Base-by-base conservation (phyloP, 768 basidiomycete genomes). In the Brasilioporus rufonigricans region DNA sequence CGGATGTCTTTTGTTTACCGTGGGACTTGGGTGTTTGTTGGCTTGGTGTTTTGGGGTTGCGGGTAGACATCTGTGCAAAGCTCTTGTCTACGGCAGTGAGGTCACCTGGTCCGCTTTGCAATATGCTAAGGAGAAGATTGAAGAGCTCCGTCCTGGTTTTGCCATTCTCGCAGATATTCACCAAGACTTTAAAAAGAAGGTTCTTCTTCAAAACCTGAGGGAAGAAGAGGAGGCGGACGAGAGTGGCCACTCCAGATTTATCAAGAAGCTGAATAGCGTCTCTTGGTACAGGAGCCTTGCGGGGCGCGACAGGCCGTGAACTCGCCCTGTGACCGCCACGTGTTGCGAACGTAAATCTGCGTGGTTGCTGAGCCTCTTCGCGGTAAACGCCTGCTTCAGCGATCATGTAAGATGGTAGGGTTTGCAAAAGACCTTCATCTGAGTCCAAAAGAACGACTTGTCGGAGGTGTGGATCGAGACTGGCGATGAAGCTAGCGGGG, bases 21-120 rank as follows among this genome's bases (percentile, higher is more conserved):
- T 83, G 75, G 6, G 80, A 73, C 40, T 77, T 77, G 19, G 77
- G 74, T 1, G 73, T 73, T 46, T 68, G 67, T 47, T 65, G 77
- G 51, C 60, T 63, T 13, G 70, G 65, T 19, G 79, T 63, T 68
- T 87, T 90, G 11, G 82, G 76, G 2, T 78, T 77, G 23, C 87
- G 84, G 57, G 95, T 80, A 1, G 90, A 89, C 86, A 95, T 83
- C 67, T 95, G 94, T 3, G 92, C 81, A 71, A 97, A 95, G 66
- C 91, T 93, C 66, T 88, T 91, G 73, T 98, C 97, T 21, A 98
- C 91, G 2, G 90, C 85, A 2, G 87, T 85, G 26, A 96, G 79
- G 70, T 98, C 97, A 18, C 91, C 93, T 3, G 94, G 88, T 14
- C 96, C 96, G 62, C 96, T 97, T 71, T 98, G 94, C 7, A 98